Base-by-base conservation (phyloP, 2,329 filamentous ascomycete species). In the Fusarium musae region DNA sequence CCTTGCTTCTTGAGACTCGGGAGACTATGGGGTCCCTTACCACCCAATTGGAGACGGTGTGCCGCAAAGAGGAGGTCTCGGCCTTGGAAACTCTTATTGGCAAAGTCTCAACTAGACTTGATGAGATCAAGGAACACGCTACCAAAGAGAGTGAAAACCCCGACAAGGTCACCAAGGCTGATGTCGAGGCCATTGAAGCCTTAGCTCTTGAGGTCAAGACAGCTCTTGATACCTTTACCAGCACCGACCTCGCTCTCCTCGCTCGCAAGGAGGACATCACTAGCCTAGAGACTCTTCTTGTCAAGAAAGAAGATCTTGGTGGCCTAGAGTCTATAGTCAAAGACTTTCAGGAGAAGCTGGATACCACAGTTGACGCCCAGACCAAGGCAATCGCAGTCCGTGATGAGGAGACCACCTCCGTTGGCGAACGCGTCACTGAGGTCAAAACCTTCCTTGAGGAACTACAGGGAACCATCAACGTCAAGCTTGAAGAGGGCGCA, bases 171-270 rank as follows among this genome's bases (percentile, higher is more conserved):
- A 93, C 91, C 56, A 97, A 97, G 83, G 89, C 91, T 0, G 94
- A 98, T 75, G 86, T 97, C 8, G 93, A 96, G 72, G 89, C 93
- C 4, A 89, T 98, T 12, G 93, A 94, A 72, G 88, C 93, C 2
- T 88, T 96, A 46, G 93, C 95, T 37, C 89, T 93, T n/a, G 95
- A 97, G 72, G 91, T 97, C 81, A 97, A 97, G 83, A 86, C 88
- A 9, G 90, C 92, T 34, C 86, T 98, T 13, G 92, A 95, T 49
- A 90, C 93, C 61, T 88, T 96, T 77, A 87, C 67, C 39, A 87
- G 92, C 60, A 90, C 92, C 2, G 92, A 96, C 77, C 85, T 93
- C 10, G 91, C 92, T 4, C 86, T 88, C 2, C 83, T 97, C 7
- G 90, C 94, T 3, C 91, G 90, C 9, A 97, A 95, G 80, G 91